Evolutionary conservation across 208 protist species (phyloP), one percentile per base, ranked within the genome.

Genomic region (Porcisia hertigi): DNA sequence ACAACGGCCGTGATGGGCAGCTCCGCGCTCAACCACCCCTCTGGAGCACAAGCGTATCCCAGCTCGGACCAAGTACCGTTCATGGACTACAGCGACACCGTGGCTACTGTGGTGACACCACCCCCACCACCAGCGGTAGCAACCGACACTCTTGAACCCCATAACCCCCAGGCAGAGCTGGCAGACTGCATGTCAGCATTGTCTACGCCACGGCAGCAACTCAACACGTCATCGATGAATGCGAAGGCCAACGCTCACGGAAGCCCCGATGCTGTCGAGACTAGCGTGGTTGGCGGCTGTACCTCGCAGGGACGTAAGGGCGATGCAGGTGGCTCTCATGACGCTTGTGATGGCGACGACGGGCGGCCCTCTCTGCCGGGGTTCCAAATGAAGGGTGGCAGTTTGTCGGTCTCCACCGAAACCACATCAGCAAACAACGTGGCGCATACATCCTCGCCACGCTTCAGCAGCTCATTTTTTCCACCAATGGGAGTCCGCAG

Each of bases 51-150:
- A n/a, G 25, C 64, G 63, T 60, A 58, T 14, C 63, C 76, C 16
- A 47, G 72, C 57, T 72, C 55, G 7, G 65, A 81, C 36, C 60
- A 75, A 11, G 55, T 73, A 16, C 34, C 70, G 12, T n/a, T 81
- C 11, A 63, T 69, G 45, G 76, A 76, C 64, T 53, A 58, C 30
- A 23, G 65, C 16, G 25, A 39, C 69, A 20, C 66, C 7, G 66
- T n/a, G 41, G n/a, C 30, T 12, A 11, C 65, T 3, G 65, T 25
- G 14, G 65, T 34, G 12, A 7, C 57, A 60, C 20, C 57, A 60
- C 20, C 57, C 4, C 57, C 4, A 12, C 57, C 5, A n/a, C 49
- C 45, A 20, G 25, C 47, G 53, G 65, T 9, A 71, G 47, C 66
- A 8, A 11, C 12, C 9, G 47, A 45, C 25, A 25, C 1, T 7